Evolutionary conservation across 108 stramenopile species (phyloP).

Genomic region (Cyclotella atomus): DNA sequence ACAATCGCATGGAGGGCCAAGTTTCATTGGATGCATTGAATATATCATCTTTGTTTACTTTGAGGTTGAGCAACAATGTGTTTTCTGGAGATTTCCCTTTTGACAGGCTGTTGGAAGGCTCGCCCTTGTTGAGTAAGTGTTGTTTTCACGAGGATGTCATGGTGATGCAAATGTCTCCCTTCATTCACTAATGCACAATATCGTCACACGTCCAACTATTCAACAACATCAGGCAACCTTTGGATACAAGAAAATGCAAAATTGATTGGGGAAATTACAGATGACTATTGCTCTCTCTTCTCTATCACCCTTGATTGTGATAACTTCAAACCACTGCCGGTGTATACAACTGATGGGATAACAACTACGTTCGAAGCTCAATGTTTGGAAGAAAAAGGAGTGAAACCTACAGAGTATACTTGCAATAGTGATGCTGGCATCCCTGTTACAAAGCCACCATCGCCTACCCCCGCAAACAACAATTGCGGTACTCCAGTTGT

Average conservation of each 20-base stretch:
- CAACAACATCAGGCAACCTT: slow-evolving; percentile 8
- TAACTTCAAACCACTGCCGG: slow-evolving; percentile 40
- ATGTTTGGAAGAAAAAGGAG: slow-evolving; percentile 19
- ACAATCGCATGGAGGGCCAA: slow-evolving; percentile 33
- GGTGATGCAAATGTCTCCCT: neutral
- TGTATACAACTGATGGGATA: slow-evolving; percentile 10
- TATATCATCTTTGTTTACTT: slow-evolving; percentile 26
- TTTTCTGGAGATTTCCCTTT: slow-evolving; percentile 44
- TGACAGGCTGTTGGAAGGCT: slow-evolving; percentile 18
- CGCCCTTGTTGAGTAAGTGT: slow-evolving; percentile 16
- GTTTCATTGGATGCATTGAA: slow-evolving; percentile 13
- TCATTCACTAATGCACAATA: no score
- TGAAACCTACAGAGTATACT: slow-evolving; percentile 31
- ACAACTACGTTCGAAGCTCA: slow-evolving; percentile 36
- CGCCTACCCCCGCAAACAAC: neutral
- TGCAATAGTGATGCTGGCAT: slow-evolving; percentile 33
- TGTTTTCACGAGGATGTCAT: neutral
- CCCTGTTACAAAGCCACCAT: slow-evolving; percentile 10
- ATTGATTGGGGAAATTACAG: slow-evolving; percentile 30
- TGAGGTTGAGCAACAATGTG: slow-evolving; percentile 29
- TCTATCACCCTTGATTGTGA: slow-evolving; percentile 47
- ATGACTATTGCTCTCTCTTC: slow-evolving; percentile 28
- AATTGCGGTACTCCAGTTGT: slow-evolving; percentile 27
- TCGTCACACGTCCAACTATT: neutral
- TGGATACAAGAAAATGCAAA: slow-evolving; percentile 47